A percentile compares a stretch with the other conserved stretches of the same genome.
Evolutionary conservation across 768 basidiomycete species (phyloP).

Genomic region (Erythrobasidium yunnanense): DNA sequence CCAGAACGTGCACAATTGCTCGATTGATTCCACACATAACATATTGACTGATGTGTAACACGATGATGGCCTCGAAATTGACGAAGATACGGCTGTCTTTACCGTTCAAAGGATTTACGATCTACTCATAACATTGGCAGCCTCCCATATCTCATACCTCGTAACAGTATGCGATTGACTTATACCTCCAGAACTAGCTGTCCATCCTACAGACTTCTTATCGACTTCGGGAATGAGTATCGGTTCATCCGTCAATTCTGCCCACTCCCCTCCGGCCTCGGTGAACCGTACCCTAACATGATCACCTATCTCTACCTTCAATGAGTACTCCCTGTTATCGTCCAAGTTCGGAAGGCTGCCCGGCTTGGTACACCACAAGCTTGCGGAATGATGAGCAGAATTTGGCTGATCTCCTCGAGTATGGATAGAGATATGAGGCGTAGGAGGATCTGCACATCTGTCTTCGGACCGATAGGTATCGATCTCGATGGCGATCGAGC

Average conservation of each 20-base stretch:
- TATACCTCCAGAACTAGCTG: no score
- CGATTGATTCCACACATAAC: no score
- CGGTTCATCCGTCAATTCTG: slow-evolving; percentile 3
- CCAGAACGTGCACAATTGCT: no score
- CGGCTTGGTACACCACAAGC: slow-evolving; percentile 1
- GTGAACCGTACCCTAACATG: slow-evolving; percentile 3
- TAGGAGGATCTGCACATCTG: slow-evolving; percentile 21
- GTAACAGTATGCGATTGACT: no score
- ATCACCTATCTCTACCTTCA: background rate
- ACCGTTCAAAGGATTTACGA: no score
- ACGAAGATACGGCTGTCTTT: no score
- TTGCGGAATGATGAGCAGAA: slow-evolving; percentile 4
- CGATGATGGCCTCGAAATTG: no score
- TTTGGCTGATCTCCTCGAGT: background rate
- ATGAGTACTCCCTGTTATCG: background rate
- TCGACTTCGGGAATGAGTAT: background rate
- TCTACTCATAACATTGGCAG: no score
- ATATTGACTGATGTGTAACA: no score
- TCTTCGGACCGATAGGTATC: slow-evolving; percentile 19
- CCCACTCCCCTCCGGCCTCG: slow-evolving; percentile 1
- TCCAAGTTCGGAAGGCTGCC: background rate
- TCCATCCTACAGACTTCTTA: no score
- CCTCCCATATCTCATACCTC: no score
- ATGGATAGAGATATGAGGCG: slow-evolving; percentile 20
- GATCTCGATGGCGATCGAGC: slow-evolving; percentile 8